Conservation (phyloP, 2,329 filamentous ascomycete genomes). For the Fusarium floridanum region DNA sequence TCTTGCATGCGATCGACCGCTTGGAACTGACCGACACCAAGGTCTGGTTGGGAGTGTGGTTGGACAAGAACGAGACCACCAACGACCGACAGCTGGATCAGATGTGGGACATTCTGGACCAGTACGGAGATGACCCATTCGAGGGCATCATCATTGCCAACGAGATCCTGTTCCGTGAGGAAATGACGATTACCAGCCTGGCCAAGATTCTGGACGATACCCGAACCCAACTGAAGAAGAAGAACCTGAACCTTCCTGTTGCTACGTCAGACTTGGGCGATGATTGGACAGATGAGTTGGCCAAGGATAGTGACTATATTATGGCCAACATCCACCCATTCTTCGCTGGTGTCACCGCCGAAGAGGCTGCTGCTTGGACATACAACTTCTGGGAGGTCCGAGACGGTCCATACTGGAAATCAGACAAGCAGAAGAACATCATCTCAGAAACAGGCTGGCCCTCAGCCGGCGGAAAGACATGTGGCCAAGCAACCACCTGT, state of each 20-base stretch:
- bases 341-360: slow-evolving; percentile 82
- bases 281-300: slow-evolving; percentile 82
- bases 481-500: slow-evolving; percentile 71
- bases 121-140: slow-evolving; percentile 77
- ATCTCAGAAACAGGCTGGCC: slow-evolving; percentile 97
- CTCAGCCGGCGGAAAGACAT: slow-evolving; percentile 82
- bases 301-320: slow-evolving; percentile 81
- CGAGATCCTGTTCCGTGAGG: slow-evolving; percentile 81
- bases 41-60: slow-evolving; percentile 95
- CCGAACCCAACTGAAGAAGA: slow-evolving; percentile 76
- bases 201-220: slow-evolving; percentile 75
- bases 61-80: slow-evolving; percentile 85
- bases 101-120: slow-evolving; percentile 86
- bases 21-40: slow-evolving; percentile 82
- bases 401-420: slow-evolving; percentile 74
- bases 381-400: slow-evolving; percentile 82
- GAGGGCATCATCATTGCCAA: slow-evolving; percentile 87
- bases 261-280: slow-evolving; percentile 91
- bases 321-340: slow-evolving; percentile 99
- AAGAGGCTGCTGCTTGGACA: slow-evolving; percentile 82
- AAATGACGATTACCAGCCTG: slow-evolving; percentile 76
- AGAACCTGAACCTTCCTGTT: slow-evolving; percentile 78
- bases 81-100: slow-evolving; percentile 84
- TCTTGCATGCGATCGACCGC: slow-evolving; percentile 82
- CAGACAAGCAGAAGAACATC: slow-evolving; percentile 75